Conservation (phyloP, 768 basidiomycete genomes). For the Trametes elegans region DNA sequence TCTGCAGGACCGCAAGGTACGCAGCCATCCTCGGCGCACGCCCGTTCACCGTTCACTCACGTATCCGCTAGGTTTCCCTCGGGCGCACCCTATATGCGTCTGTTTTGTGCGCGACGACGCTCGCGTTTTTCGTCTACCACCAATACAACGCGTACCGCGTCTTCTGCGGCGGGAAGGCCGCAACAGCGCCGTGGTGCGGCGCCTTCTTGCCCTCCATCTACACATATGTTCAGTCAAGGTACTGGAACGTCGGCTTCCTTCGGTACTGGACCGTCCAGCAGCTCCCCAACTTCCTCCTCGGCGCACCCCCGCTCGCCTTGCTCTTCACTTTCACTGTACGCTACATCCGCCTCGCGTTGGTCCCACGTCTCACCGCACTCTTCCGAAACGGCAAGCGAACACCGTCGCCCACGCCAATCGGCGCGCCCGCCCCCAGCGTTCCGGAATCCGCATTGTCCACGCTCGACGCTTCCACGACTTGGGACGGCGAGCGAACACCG, state of each 20-base stretch:
- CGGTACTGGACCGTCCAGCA: constrained; percentile 84
- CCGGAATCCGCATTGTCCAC: no score
- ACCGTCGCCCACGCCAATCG: constrained; percentile 38
- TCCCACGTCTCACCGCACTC: constrained; percentile 14
- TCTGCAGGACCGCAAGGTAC: constrained; percentile 38
- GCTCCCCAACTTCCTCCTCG: constrained; percentile 85
- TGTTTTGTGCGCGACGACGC: constrained; percentile 44
- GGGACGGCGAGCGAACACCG: constrained; percentile 17
- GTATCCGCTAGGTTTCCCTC: constrained; percentile 33
- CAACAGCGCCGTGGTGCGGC: constrained; percentile 59
- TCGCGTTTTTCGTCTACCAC: constrained; percentile 69
- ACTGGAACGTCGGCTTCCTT: constrained; percentile 88
- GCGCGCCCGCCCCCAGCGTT: no score
- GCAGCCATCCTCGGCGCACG: background rate
- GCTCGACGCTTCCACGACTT: background rate
- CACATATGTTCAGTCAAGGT: constrained; percentile 72
- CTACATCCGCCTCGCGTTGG: constrained; percentile 3
- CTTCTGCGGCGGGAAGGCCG: constrained; percentile 51
- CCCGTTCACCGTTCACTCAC: background rate
- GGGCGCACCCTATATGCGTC: constrained; percentile 35
- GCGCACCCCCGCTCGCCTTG: constrained; percentile 62
- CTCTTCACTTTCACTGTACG: constrained; percentile 40
- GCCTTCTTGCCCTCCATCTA: constrained; percentile 68
- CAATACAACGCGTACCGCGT: constrained; percentile 62
- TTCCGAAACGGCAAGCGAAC: background rate